Percentiles rank a stretch among this genome's conserved stretches.
Conservation (phyloP, 805 yeast species). For the Limtongia smithiae region DNA sequence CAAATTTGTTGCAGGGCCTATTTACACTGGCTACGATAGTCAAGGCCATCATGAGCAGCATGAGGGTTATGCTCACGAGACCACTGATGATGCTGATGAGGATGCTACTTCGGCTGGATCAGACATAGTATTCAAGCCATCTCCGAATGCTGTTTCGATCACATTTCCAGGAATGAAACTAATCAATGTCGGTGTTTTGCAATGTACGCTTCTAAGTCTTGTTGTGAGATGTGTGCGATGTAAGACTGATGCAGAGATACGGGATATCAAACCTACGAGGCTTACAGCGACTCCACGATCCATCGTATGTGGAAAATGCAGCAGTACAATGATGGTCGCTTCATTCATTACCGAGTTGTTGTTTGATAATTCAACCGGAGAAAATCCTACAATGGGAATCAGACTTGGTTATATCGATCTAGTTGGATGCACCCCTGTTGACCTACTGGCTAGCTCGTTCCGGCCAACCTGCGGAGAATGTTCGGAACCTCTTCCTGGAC, state of each 20-base stretch:
- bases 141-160: constrained; percentile 37
- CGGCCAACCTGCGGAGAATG: constrained; percentile 40
- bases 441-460: constrained; percentile 39
- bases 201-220: constrained; percentile 37
- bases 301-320: constrained; percentile 38
- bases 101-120: not conserved
- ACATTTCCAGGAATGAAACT: constrained; percentile 36
- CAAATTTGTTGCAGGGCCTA: constrained; percentile 22
- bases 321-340: constrained; percentile 36
- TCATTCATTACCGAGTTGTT: constrained; percentile 39
- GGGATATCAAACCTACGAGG: constrained; percentile 38
- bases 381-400: not conserved
- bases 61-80: too few species aligned
- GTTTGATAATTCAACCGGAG: constrained; percentile 33
- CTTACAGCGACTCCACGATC: constrained; percentile 35
- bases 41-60: too few species aligned
- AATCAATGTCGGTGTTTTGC: constrained; percentile 37
- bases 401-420: constrained; percentile 40
- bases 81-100: too few species aligned
- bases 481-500: constrained; percentile 29
- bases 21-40: too few species aligned
- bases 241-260: constrained; percentile 38
- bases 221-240: constrained; percentile 41
- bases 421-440: constrained; percentile 39
- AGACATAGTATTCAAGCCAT: too few species aligned